Percentiles rank a stretch among this genome's conserved stretches.
Conservation (phyloP, 2,329 filamentous ascomycete species). For the Chaetothyriales sp. region DNA sequence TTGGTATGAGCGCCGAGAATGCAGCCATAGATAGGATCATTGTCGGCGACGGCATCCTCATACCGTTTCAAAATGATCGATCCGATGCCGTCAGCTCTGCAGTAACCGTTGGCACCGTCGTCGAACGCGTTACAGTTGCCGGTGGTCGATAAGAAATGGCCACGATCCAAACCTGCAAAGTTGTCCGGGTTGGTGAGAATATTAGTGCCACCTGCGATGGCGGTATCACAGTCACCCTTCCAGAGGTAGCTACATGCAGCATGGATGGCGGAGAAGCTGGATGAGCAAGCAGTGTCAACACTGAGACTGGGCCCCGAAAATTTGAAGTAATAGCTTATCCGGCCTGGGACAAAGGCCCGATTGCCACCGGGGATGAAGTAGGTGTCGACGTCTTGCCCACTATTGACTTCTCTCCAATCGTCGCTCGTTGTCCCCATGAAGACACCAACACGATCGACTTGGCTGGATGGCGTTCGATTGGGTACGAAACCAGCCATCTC, state of each 20-base stretch:
- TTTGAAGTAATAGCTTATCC: constrained; percentile 49
- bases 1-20: constrained; percentile 31
- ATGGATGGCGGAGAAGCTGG: constrained; percentile 49
- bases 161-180: constrained; percentile 23
- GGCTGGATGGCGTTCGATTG: constrained; percentile 47
- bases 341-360: constrained; percentile 18
- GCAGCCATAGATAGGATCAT: constrained; percentile 32
- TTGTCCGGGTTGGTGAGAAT: constrained; percentile 42
- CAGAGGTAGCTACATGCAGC: constrained; percentile 50
- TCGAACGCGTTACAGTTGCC: constrained; percentile 38
- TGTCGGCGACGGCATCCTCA: constrained; percentile 36
- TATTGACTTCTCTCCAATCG: constrained; percentile 18
- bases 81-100: constrained; percentile 36
- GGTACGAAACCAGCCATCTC: constrained; percentile 58
- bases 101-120: constrained; percentile 38
- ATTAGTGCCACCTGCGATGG: constrained; percentile 55
- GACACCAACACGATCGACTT: constrained; percentile 43
- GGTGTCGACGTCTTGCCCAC: constrained; percentile 15
- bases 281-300: constrained; percentile 56
- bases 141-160: constrained; percentile 26
- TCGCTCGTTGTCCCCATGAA: constrained; percentile 39
- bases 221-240: constrained; percentile 56
- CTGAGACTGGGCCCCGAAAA: constrained; percentile 51
- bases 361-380: constrained; percentile 18
- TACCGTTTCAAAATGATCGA: constrained; percentile 37